Base-by-base conservation (phyloP, 495 filamentous ascomycete species). In the Aspergillus carlsbadensis region DNA sequence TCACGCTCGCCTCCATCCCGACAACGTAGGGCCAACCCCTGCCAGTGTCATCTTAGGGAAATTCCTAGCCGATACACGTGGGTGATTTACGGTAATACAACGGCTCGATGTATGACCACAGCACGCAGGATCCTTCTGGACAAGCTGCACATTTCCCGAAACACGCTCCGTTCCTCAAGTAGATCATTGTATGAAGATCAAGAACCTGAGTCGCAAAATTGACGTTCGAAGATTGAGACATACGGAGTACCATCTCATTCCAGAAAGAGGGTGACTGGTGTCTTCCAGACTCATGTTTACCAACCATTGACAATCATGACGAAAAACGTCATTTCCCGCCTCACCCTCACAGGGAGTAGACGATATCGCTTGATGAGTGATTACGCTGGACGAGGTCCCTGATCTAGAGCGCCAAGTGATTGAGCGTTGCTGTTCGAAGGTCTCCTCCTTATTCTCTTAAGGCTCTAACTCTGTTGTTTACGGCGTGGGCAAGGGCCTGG, bases 231-330 rank as follows among this genome's bases (percentile, higher is more conserved):
- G 3, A 3, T 3, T 29, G 26, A 29, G 26, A 29, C 3, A 29
- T 29, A 29, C n/a, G n/a, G n/a, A n/a, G n/a, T n/a, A n/a, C n/a
- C n/a, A n/a, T n/a, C n/a, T n/a, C n/a, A n/a, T n/a, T 29, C 26
- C 26, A 29, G 8, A 29, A 8, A 29, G 8, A 29, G 26, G 8
- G 26, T 4, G 26, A 31, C 26, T 34, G 26, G 29, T 10, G 21
- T 3, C 15, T 17, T 49, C 7, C 3, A 18, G 45, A 36, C 14
- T 11, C 17, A 3, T 31, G n/a, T 47, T 14, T 15, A 17, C 45
- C 31, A 36, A 17, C 31, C 1, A 49, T 6, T 21, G 10, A 7
- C 47, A 45, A 52, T 46, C 51, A 58, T 52, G 42, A 49, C 51
- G 46, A 35, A 52, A 31, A 43, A 43, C 42, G 2, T 47, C 33